Evolutionary conservation across 148 eudicot species (phyloP).

Genomic region (Agrostemma githago): DNA sequence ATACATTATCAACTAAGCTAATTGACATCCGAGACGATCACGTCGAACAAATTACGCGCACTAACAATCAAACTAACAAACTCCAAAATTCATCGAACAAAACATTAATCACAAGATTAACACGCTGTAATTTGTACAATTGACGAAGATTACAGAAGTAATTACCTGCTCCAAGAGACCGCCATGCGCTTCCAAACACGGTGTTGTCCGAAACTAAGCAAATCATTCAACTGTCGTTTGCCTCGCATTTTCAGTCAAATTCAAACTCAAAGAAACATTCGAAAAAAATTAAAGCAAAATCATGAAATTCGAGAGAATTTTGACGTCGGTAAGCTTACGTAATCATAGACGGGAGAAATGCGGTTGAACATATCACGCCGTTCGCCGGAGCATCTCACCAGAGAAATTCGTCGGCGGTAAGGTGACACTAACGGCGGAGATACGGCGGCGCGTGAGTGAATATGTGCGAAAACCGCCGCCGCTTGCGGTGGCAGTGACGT

Average conservation of each 20-base stretch:
- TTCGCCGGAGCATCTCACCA: constrained; percentile 35
- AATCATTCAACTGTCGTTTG: constrained; percentile 64
- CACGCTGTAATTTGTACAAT: not conserved
- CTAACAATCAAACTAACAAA: not conserved
- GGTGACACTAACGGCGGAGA: not conserved
- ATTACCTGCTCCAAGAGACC: constrained; percentile 91
- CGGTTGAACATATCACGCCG: constrained; percentile 73
- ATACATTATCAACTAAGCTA: not conserved
- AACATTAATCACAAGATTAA: not conserved
- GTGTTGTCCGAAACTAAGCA: constrained; percentile 82
- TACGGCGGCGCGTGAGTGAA: not conserved
- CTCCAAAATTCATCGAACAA: not conserved
- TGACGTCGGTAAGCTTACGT: constrained; percentile 37
- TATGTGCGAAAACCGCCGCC: not conserved
- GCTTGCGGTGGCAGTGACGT: constrained; percentile 7
- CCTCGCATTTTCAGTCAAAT: not conserved
- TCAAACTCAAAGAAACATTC: not conserved
- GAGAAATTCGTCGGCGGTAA: constrained; percentile 1
- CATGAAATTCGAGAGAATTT: not conserved
- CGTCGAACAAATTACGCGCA: not conserved
- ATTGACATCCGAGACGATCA: not conserved
- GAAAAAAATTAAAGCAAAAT: not conserved
- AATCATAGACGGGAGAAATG: constrained; percentile 92
- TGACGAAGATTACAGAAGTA: not conserved
- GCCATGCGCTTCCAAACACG: constrained; percentile 94